Evolutionary conservation across 805 yeast genomes (phyloP).

Genomic region (Saccharomycopsis fibuligera): DNA sequence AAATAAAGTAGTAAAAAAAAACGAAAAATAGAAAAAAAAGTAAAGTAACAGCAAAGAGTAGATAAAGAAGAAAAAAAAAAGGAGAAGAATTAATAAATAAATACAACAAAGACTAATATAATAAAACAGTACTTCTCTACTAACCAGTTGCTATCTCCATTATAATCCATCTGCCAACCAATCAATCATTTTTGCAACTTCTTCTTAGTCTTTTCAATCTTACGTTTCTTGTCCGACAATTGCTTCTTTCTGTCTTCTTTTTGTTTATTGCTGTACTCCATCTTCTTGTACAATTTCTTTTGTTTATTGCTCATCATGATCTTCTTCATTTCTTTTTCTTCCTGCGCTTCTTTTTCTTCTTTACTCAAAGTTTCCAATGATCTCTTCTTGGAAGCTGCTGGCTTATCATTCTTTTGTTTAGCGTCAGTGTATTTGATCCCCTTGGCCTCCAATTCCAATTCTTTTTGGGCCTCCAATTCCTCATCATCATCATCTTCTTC

Average conservation of each 20-base stretch:
- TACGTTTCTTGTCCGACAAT: conserved; percentile 26
- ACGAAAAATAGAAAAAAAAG: background rate
- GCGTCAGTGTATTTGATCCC: conserved; percentile 73
- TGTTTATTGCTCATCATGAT: conserved; percentile 98
- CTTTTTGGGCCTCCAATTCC: conserved; percentile 62
- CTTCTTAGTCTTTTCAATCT: conserved; percentile 17
- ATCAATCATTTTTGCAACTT: background rate
- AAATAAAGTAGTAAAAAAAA: no score
- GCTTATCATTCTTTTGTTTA: conserved; percentile 27
- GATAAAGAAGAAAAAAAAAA: background rate
- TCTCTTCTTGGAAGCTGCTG: conserved; percentile 35
- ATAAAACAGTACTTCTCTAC: no score
- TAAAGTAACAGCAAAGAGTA: background rate
- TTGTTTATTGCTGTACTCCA: conserved; percentile 86
- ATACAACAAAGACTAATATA: background rate
- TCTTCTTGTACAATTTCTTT: conserved; percentile 86
- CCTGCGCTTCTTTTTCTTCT: conserved; percentile 51
- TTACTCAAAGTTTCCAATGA: conserved; percentile 34
- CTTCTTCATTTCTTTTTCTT: conserved; percentile 87
- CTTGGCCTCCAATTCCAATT: conserved; percentile 83
- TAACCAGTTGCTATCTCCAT: no score
- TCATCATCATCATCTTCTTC: conserved; percentile 48
- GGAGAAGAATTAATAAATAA: background rate
- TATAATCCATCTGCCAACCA: no score
- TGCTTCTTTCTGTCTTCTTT: conserved; percentile 59